These are phyloP conservation scores for Eucalyptus decipiens DNA, from an alignment of 345 rosid genomes.

Conservation along the genomic window DNA sequence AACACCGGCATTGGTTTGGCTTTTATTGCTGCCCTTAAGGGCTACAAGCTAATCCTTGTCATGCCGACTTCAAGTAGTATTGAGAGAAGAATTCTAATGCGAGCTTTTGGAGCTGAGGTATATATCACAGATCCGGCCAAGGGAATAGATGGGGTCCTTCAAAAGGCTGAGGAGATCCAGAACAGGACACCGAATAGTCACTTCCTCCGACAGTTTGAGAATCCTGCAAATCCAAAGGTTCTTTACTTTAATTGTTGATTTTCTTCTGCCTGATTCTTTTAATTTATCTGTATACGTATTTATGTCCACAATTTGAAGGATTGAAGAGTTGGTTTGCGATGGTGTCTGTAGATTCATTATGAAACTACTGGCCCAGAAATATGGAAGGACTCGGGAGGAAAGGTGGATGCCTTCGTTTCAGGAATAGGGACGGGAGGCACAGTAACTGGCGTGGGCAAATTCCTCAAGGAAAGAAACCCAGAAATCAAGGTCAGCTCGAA, in stretches of 20 bases:
- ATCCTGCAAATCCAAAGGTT: constrained; percentile 74
- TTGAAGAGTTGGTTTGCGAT: not conserved
- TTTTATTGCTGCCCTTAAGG: constrained; percentile 48
- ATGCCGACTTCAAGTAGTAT: constrained; percentile 49
- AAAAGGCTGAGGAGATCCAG: constrained; percentile 44
- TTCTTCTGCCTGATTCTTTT: not conserved
- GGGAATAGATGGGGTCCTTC: constrained; percentile 23
- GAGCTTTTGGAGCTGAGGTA: constrained; percentile 72
- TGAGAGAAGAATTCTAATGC: constrained; percentile 53
- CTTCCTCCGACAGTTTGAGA: constrained; percentile 36
- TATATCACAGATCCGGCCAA: constrained; percentile 29
- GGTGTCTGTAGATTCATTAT: constrained; percentile 45
- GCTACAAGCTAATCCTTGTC: constrained; percentile 42
- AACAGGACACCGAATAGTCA: constrained; percentile 42
- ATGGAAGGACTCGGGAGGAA: constrained; percentile 25
- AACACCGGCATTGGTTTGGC: constrained; percentile 81
- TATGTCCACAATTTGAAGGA: not conserved
- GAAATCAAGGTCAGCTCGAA: constrained; percentile 31
- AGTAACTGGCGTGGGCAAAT: constrained; percentile 46
- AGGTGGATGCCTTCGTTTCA: constrained; percentile 36
- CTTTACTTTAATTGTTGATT: not conserved
- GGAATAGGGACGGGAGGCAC: constrained; percentile 51
- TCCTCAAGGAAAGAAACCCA: constrained; percentile 51
- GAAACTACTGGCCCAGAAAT: constrained; percentile 37
- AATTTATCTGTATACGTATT: not conserved